These are phyloP conservation scores for Mimosa pudica DNA, from an alignment of 306 rosid species.

Conservation along the genomic window DNA sequence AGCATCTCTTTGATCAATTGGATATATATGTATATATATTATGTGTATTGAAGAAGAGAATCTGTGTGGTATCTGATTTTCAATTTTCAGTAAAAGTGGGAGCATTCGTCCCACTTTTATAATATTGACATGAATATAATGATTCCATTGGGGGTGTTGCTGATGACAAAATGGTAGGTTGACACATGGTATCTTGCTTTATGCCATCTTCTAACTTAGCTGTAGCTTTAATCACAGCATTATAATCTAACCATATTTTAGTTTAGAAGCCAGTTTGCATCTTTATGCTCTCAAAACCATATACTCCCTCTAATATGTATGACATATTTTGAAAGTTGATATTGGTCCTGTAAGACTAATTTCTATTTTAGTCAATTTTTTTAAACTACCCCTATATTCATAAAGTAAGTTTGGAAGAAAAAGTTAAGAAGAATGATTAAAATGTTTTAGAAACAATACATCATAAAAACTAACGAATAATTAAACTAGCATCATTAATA, in stretches of 20 bases:
- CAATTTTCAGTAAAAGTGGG: constrained; percentile 36
- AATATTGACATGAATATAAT: constrained; percentile 19
- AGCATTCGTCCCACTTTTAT: constrained; percentile 35
- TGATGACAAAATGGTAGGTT: constrained; percentile 52
- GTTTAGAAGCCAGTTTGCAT: constrained; percentile 31
- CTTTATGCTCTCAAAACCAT: constrained; percentile 38
- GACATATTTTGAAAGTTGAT: no score
- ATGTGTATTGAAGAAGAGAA: constrained; percentile 33
- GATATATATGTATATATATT: constrained; percentile 2
- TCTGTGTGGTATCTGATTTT: constrained; percentile 32
- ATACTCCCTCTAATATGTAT: not conserved
- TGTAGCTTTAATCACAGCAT: constrained; percentile 23
- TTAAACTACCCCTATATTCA: no score
- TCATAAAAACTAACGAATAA: no score
- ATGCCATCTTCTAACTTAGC: constrained; percentile 22
- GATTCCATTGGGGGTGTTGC: constrained; percentile 29
- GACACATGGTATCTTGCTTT: constrained; percentile 49
- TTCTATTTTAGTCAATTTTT: no score
- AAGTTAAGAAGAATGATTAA: no score
- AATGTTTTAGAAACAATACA: no score
- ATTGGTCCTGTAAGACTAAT: no score
- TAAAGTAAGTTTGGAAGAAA: no score
- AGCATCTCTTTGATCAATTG: constrained; percentile 51
- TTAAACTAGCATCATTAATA: no score
- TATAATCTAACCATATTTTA: constrained; percentile 32